Evolutionary conservation across 257 asterid species (phyloP).

Genomic region (Rehmannia glutinosa): DNA sequence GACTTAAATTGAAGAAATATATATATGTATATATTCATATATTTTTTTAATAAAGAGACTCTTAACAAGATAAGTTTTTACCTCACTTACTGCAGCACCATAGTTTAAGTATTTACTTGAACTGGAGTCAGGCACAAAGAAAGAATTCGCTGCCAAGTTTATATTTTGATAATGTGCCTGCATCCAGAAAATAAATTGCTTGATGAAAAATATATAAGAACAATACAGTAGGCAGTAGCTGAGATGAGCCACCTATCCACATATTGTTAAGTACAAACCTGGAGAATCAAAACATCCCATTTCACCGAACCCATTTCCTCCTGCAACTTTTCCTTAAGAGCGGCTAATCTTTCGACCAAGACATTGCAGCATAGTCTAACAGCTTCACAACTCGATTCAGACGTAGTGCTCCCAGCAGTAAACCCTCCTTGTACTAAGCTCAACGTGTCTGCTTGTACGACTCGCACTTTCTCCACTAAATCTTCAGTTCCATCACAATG

Average conservation of each 20-base stretch:
- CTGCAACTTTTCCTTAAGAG: conserved; percentile 40
- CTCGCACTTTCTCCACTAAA: no score
- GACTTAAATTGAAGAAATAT: no score
- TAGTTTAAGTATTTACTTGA: conserved; percentile 6
- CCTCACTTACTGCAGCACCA: conserved; percentile 46
- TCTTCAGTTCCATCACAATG: conserved; percentile 46
- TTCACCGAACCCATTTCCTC: conserved; percentile 41
- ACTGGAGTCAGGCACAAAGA: conserved; percentile 10
- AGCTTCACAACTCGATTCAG: conserved; percentile 69
- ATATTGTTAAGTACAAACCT: conserved; percentile 31
- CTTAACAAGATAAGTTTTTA: conserved; percentile 13
- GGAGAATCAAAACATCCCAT: conserved; percentile 50
- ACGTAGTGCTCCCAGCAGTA: conserved; percentile 66
- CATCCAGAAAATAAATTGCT: neutral
- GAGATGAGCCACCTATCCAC: neutral
- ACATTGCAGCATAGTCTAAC: conserved; percentile 52
- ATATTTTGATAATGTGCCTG: conserved; percentile 17
- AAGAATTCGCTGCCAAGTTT: conserved; percentile 23
- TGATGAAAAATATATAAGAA: neutral
- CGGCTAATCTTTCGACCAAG: conserved; percentile 54
- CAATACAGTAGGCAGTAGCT: neutral
- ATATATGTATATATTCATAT: no score
- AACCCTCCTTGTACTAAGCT: conserved; percentile 62
- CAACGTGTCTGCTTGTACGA: no score
- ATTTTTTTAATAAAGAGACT: neutral